phyloP scores from a whole-genome alignment of 371 early-diverging fungal species.

The Dichotomocladium elegans region DNA sequence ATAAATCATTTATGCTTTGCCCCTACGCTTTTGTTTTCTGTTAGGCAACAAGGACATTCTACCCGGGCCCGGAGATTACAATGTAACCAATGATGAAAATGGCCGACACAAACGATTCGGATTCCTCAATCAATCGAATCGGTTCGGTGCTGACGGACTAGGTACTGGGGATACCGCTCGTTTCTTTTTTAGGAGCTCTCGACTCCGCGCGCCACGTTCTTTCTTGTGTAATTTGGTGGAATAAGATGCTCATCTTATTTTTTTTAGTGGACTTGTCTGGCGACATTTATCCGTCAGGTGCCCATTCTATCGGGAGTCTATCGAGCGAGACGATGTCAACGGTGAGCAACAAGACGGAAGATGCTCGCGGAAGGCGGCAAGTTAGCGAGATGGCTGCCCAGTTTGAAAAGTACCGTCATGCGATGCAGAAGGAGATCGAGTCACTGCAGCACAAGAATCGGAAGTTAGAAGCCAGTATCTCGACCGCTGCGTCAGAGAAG shows the following conservation, averaged over 20 bases:
- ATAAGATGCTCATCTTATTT: background rate
- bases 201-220: background rate
- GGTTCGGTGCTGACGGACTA: slow-evolving; percentile 21
- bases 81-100: slow-evolving; percentile 21
- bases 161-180: background rate
- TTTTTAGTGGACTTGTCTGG: slow-evolving; percentile 2
- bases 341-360: slow-evolving; percentile 24
- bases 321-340: slow-evolving; percentile 21
- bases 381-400: slow-evolving; percentile 14
- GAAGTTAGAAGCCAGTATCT: slow-evolving; percentile 22
- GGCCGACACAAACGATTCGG: slow-evolving; percentile 25
- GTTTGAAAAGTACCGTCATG: slow-evolving; percentile 25
- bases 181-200: background rate
- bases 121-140: slow-evolving; percentile 23
- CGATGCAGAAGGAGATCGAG: slow-evolving; percentile 39
- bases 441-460: slow-evolving; percentile 24
- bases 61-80: slow-evolving; percentile 45
- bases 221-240: background rate
- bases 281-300: slow-evolving; percentile 9
- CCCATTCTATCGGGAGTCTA: slow-evolving; percentile 12
- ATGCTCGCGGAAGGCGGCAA: slow-evolving; percentile 14
- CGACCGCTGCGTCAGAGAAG: slow-evolving; percentile 22
- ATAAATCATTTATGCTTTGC: background rate
- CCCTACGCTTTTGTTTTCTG: background rate
- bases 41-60: slow-evolving; percentile 29